Conservation (phyloP, 2,329 filamentous ascomycete species). For the Orbilia quercus region DNA sequence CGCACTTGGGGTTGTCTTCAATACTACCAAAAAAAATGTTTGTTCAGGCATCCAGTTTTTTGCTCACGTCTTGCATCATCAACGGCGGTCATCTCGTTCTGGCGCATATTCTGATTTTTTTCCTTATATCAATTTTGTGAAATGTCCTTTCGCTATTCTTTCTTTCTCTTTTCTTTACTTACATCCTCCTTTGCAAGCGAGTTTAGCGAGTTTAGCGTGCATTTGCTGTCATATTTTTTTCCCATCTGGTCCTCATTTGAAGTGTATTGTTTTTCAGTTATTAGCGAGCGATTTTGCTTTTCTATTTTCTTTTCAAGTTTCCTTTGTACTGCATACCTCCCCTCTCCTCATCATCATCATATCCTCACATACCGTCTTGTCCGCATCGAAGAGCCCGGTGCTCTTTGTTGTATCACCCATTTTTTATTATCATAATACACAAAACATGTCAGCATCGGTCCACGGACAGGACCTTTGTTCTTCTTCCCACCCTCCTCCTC, state of each 20-base stretch:
- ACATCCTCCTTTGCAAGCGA: constrained; percentile 26
- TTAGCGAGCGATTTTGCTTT: constrained; percentile 57
- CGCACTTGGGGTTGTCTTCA: constrained; percentile 56
- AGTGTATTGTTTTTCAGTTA: constrained; percentile 40
- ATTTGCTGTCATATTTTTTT: constrained; percentile 47
- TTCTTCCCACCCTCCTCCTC: constrained; percentile 32
- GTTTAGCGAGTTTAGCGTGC: constrained; percentile 57
- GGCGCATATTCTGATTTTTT: constrained; percentile 55
- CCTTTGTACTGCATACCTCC: constrained; percentile 52
- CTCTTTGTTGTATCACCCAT: constrained; percentile 54
- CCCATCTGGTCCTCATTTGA: constrained; percentile 17
- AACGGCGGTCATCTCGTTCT: constrained; percentile 55
- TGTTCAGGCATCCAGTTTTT: constrained; percentile 34
- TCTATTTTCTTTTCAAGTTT: constrained; percentile 37
- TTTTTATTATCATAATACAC: constrained; percentile 12
- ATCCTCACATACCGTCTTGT: constrained; percentile 46
- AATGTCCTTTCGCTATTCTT: constrained; percentile 42
- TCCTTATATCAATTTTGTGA: constrained; percentile 54
- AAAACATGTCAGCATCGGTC: constrained; percentile 51
- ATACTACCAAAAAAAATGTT: constrained; percentile 24
- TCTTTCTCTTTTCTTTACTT: constrained; percentile 3
- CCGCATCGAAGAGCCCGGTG: constrained; percentile 55
- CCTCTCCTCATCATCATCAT: no score
- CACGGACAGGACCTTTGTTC: constrained; percentile 43
- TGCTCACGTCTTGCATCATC: constrained; percentile 54